Evolutionary conservation across 768 basidiomycete species (phyloP).

Genomic region (Lepiota venenata): DNA sequence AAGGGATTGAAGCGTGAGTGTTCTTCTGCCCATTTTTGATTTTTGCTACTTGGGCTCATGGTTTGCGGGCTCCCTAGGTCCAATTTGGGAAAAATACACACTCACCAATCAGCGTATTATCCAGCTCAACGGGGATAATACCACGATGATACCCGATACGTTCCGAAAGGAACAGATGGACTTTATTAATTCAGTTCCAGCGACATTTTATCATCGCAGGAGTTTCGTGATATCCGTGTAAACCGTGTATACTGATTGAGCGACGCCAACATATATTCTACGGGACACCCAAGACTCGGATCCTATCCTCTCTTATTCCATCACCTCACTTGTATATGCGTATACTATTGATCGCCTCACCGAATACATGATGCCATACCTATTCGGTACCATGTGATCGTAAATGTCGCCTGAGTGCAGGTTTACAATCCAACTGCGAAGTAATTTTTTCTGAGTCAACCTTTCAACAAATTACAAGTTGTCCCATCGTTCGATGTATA

Average conservation of each 20-base stretch:
- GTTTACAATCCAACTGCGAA: too few species aligned
- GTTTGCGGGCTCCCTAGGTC: constrained; percentile 15
- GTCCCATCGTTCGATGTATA: constrained; percentile 31
- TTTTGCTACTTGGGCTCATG: background rate
- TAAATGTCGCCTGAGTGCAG: too few species aligned
- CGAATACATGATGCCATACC: too few species aligned
- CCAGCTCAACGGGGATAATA: constrained; percentile 33
- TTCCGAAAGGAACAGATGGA: constrained; percentile 34
- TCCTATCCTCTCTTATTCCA: too few species aligned
- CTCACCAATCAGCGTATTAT: constrained; percentile 13
- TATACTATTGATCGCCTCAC: too few species aligned
- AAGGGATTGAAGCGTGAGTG: constrained; percentile 25
- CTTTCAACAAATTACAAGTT: constrained; percentile 27
- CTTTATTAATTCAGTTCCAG: constrained; percentile 30
- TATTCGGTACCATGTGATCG: too few species aligned
- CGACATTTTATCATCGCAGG: constrained; percentile 20
- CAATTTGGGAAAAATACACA: constrained; percentile 28
- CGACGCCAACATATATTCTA: too few species aligned
- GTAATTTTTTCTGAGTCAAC: too few species aligned
- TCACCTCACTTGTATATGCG: too few species aligned
- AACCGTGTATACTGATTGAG: too few species aligned
- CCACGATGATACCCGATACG: constrained; percentile 32
- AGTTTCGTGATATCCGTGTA: constrained; percentile 13
- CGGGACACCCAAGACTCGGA: too few species aligned
- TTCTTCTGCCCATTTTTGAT: background rate